Conservation (phyloP, 2,329 filamentous ascomycete species). For the Didymellaceae sp. region DNA sequence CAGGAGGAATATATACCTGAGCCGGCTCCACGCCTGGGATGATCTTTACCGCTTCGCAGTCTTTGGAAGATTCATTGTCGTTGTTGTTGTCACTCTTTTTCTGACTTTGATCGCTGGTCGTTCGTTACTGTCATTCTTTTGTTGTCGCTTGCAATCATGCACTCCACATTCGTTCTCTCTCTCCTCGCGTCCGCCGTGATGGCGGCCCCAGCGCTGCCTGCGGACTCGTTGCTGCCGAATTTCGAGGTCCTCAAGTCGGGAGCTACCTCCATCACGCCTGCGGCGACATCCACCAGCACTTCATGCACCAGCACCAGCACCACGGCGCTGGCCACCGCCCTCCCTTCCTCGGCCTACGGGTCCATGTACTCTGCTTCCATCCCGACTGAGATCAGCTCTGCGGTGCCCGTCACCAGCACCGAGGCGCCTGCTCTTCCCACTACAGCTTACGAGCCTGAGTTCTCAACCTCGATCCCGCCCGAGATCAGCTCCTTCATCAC, state of each 20-base stretch:
- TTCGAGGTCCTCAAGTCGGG: not conserved
- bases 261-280: not conserved
- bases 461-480: not conserved
- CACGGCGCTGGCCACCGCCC: not conserved
- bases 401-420: not conserved
- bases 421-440: not conserved
- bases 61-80: conserved; percentile 30
- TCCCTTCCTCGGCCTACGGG: not conserved
- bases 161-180: not conserved
- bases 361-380: not conserved
- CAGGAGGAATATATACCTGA: conserved; percentile 29
- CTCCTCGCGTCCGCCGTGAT: not conserved
- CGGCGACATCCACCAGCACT: not conserved
- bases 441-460: not conserved
- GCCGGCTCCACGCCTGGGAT: conserved; percentile 7
- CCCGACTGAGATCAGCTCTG: not conserved
- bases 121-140: conserved; percentile 33
- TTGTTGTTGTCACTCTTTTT: conserved; percentile 35
- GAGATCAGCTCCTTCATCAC: not conserved
- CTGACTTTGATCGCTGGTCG: conserved; percentile 40
- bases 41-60: conserved; percentile 28
- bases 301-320: not conserved
- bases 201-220: not conserved
- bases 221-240: not conserved
- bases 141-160: not conserved